Evolutionary conservation across 1,139 yeast genomes (phyloP).

Genomic region (Candida sp.): DNA sequence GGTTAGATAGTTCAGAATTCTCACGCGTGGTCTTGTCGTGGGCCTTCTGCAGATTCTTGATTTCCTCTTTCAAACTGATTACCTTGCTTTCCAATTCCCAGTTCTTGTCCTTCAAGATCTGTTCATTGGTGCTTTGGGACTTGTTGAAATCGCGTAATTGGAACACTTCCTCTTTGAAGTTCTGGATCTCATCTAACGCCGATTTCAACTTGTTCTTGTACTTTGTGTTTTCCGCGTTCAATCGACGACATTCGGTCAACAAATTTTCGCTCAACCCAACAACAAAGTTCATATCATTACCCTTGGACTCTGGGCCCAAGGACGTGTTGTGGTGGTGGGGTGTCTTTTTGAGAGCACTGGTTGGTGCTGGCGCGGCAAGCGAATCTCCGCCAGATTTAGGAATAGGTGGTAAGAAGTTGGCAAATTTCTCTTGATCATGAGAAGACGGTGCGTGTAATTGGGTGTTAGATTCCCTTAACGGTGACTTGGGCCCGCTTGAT

Average conservation of each 20-base stretch:
- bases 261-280: constrained; percentile 84
- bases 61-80: constrained; percentile 53
- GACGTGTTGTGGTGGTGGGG: constrained; percentile 34
- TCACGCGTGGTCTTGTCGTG: constrained; percentile 35
- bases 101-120: constrained; percentile 61
- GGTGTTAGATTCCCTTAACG: constrained; percentile 7
- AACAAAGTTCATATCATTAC: constrained; percentile 78
- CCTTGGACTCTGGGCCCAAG: constrained; percentile 50
- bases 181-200: constrained; percentile 44
- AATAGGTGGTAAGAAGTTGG: constrained; percentile 19
- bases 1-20: constrained; percentile 35
- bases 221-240: constrained; percentile 70
- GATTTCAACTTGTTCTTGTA: constrained; percentile 47
- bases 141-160: constrained; percentile 38
- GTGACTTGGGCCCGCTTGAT: not conserved
- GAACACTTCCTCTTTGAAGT: constrained; percentile 39
- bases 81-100: constrained; percentile 78
- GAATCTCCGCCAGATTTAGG: constrained; percentile 15
- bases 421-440: constrained; percentile 24
- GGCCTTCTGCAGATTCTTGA: constrained; percentile 26
- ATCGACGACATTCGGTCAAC: constrained; percentile 76
- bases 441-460: constrained; percentile 12
- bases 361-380: constrained; percentile 13
- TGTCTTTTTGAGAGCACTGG: constrained; percentile 7
- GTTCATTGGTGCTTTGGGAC: constrained; percentile 34